Evolutionary conservation across 1,139 yeast genomes (phyloP), one percentile per base, ranked within the genome.

Genomic region (Scheffersomyces insectosa): DNA sequence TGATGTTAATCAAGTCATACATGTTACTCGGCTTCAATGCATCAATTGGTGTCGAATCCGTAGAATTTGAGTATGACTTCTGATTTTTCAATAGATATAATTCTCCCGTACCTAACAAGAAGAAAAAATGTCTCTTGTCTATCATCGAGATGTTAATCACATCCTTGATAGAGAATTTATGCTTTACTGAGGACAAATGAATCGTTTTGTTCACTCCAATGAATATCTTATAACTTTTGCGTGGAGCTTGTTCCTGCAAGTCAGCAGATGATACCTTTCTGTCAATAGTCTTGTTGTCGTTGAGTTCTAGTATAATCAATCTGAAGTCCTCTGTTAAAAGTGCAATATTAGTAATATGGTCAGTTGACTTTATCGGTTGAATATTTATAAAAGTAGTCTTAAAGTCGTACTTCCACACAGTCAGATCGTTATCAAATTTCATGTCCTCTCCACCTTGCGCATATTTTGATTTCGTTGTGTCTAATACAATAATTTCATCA

Each of bases 361-460:
- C 45, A 5, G 45, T 38, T 8, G 47, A 39, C 8, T 50, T 49
- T 13, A 55, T 51, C 2, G 62, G 45, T 15, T 66, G 67, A 40
- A 62, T 52, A 20, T 53, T 52, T 16, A 68, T 40, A 31, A 72
- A 60, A 13, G 54, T 47, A 37, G 59, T 62, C 36, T 64, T 60
- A 45, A 74, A 66, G 45, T 65, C 63, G 43, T 70, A 68, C 42
- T 72, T 65, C 77, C 78, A 73, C 8, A 71, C 52, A 27, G 73
- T 62, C 38, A 62, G 47, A 47, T 74, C 79, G 42, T 70, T 68
- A 42, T 69, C 75, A 44, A 74, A 70, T 15, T 56, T 55, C 39
- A 63, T 62, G n/a, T 52, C 52, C 23, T 54, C 63, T 5, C 61
- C 64, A 7, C 76, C 72, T 39, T 51, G 54, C 3, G 75, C 78